Conservation (phyloP, 495 filamentous ascomycete species). For the Xylaria cubensis region DNA sequence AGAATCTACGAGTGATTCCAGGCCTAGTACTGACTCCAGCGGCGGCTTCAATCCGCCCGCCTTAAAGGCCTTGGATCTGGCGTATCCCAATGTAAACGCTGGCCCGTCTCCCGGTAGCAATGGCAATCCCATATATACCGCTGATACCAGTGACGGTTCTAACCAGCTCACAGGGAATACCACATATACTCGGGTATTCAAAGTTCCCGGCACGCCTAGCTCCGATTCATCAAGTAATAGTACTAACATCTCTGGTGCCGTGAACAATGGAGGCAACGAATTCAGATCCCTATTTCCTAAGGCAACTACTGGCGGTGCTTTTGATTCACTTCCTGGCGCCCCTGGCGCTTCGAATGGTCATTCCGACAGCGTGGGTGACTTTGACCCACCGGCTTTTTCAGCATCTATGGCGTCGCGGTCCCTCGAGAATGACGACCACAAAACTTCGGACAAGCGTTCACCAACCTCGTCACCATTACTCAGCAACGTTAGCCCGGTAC, state of each 20-base stretch:
- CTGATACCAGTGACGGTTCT: not conserved
- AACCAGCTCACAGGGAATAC: too few relatives aligned
- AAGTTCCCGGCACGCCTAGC: not conserved
- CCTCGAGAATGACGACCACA: too few relatives aligned
- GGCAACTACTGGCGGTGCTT: not conserved
- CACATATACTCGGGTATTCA: not conserved
- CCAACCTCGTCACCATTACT: not conserved
- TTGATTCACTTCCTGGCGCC: not conserved
- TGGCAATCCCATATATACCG: not conserved
- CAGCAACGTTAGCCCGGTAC: not conserved
- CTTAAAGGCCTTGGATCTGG: not conserved
- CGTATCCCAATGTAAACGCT: not conserved
- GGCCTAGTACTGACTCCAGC: not conserved
- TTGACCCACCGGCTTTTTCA: not conserved
- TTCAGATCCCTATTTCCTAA: not conserved
- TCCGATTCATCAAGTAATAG: not conserved
- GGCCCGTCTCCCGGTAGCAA: not conserved
- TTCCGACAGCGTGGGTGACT: not conserved
- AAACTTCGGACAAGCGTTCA: not conserved
- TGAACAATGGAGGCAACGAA: not conserved
- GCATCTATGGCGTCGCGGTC: not conserved
- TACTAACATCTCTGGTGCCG: not conserved
- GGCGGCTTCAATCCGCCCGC: constrained; percentile 13
- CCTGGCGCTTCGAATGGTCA: not conserved
- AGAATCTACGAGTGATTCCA: too few relatives aligned